Evolutionary conservation across 305 asterid species (phyloP).

Genomic region (Fraxinus albicans): DNA sequence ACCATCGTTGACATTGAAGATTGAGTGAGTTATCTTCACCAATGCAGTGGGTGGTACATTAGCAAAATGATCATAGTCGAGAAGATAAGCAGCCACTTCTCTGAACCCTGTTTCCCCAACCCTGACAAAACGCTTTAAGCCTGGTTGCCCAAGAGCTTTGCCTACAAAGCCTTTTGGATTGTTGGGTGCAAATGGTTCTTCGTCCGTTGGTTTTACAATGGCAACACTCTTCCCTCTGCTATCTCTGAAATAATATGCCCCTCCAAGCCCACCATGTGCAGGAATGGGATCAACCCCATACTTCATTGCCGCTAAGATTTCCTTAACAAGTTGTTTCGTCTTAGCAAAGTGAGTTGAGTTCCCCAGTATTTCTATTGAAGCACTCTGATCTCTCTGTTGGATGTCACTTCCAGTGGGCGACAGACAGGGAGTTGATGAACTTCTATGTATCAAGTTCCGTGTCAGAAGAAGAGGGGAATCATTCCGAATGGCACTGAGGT

Average conservation of each 20-base stretch:
- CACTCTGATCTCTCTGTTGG: constrained; percentile 84
- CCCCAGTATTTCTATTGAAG: constrained; percentile 84
- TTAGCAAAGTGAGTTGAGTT: constrained; percentile 49
- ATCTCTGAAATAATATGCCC: constrained; percentile 88
- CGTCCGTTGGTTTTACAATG: constrained; percentile 95
- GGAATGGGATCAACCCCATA: constrained; percentile 79
- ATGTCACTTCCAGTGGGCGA: constrained; percentile 84
- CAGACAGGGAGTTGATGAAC: constrained; percentile 95
- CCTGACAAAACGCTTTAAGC: constrained; percentile 77
- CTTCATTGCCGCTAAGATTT: constrained; percentile 74
- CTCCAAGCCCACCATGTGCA: constrained; percentile 87
- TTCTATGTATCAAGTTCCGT: constrained; percentile 76
- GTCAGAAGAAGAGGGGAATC: constrained; percentile 84
- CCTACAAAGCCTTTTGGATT: constrained; percentile 98
- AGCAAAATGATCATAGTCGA: constrained; percentile 79
- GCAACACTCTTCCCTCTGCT: constrained; percentile 86
- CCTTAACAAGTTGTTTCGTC: constrained; percentile 67
- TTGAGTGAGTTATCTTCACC: constrained; percentile 85
- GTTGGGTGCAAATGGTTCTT: constrained; percentile 95
- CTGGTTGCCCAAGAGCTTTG: constrained; percentile 91
- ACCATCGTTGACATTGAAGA: constrained; percentile 85
- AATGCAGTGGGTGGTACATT: constrained; percentile 95
- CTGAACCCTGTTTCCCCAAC: constrained; percentile 96
- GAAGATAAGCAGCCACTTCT: constrained; percentile 97
- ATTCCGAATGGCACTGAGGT: constrained; percentile 77